Evolutionary conservation across 805 yeast genomes (phyloP).

Genomic region (Yarrowia sp.): DNA sequence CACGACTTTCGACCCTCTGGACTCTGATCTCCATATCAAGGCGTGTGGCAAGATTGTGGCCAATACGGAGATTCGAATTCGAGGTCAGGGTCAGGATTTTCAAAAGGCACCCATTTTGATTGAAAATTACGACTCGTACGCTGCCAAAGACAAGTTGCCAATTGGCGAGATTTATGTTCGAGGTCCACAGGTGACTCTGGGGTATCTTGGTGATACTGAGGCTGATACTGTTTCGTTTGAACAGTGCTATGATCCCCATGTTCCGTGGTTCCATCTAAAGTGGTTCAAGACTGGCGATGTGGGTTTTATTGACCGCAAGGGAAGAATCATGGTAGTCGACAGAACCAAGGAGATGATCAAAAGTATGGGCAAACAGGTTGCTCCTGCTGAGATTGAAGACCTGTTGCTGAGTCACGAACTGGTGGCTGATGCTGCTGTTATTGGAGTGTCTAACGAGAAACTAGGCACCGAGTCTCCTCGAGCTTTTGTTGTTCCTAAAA

Average conservation of each 20-base stretch:
- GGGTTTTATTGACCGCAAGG: slow-evolving; percentile 45
- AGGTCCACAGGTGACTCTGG: slow-evolving; percentile 53
- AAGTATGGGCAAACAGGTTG: slow-evolving; percentile 65
- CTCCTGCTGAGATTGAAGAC: slow-evolving; percentile 95
- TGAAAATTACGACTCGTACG: background rate
- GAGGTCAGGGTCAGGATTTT: slow-evolving; percentile 1
- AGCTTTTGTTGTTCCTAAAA: slow-evolving; percentile 36
- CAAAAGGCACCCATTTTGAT: slow-evolving; percentile 13
- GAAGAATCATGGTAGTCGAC: slow-evolving; percentile 47
- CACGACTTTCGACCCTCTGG: background rate
- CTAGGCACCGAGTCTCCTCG: slow-evolving; percentile 68
- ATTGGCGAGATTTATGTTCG: slow-evolving; percentile 52
- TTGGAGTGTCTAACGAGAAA: slow-evolving; percentile 57
- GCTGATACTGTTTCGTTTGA: slow-evolving; percentile 48
- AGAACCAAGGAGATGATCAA: slow-evolving; percentile 41
- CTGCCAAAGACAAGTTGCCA: background rate
- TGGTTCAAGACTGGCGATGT: slow-evolving; percentile 63
- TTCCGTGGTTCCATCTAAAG: background rate
- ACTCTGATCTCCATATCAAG: background rate
- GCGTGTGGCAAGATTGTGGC: slow-evolving; percentile 7
- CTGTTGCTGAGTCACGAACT: slow-evolving; percentile 68
- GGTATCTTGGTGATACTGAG: slow-evolving; percentile 48
- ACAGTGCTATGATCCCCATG: slow-evolving; percentile 29
- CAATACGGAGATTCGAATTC: background rate
- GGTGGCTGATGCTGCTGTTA: slow-evolving; percentile 86